Percentiles rank a stretch among this genome's conserved stretches.
These are phyloP conservation scores for Gloeostereum incarnatum DNA, from an alignment of 768 basidiomycete species.

Conservation along the genomic window DNA sequence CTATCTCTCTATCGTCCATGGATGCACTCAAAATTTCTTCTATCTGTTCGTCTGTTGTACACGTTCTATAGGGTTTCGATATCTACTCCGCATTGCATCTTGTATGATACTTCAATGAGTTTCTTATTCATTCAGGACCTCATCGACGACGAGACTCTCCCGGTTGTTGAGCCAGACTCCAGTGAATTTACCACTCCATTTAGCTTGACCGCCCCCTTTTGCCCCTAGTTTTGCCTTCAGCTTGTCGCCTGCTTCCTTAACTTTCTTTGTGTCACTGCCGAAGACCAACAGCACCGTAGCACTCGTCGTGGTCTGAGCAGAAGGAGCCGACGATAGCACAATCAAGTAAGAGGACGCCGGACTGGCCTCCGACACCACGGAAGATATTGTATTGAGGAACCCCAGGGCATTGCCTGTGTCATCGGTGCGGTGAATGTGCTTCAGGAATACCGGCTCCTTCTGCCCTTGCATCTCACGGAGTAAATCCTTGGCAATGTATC, in stretches of 20 bases:
- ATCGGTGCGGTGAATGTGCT: constrained; percentile 50
- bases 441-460: constrained; percentile 26
- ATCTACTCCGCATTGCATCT: too few species aligned
- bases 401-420: constrained; percentile 49
- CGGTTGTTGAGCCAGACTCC: constrained; percentile 52
- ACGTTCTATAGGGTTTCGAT: too few species aligned
- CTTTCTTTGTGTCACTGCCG: constrained; percentile 49
- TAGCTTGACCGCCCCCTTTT: constrained; percentile 74
- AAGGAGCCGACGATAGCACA: constrained; percentile 54
- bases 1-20: too few species aligned
- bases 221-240: constrained; percentile 48
- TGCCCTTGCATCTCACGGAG: constrained; percentile 23
- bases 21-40: too few species aligned
- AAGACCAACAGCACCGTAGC: constrained; percentile 50
- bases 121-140: too few species aligned
- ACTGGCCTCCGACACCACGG: constrained; percentile 24
- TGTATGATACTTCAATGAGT: too few species aligned
- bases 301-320: constrained; percentile 38
- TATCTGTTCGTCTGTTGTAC: too few species aligned
- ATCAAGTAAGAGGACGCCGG: constrained; percentile 28
- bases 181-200: constrained; percentile 68
- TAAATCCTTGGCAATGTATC: constrained; percentile 31
- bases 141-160: constrained; percentile 29
- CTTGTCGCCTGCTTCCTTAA: constrained; percentile 48
- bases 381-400: constrained; percentile 50